phyloP scores from a whole-genome alignment of 108 stramenopile species.

The Thalassiosira profunda region DNA sequence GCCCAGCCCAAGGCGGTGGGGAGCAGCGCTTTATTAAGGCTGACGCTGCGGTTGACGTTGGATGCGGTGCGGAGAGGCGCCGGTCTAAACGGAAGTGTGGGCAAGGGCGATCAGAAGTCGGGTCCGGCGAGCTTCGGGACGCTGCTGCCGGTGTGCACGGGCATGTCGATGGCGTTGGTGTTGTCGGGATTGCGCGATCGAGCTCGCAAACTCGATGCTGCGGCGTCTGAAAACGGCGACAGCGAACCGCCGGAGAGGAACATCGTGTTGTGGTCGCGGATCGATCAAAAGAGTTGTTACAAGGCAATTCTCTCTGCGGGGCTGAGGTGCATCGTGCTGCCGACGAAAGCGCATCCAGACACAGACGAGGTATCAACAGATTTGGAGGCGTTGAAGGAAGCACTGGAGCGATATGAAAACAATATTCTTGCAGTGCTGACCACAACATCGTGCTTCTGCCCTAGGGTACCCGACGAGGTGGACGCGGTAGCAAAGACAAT shows the following conservation, averaged over 20 bases:
- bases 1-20: slow-evolving; percentile 99
- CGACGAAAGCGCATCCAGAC: slow-evolving; percentile 55
- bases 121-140: slow-evolving; percentile 78
- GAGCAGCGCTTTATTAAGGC: slow-evolving; percentile 86
- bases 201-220: slow-evolving; percentile 21
- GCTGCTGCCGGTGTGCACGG: slow-evolving; percentile 94
- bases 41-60: slow-evolving; percentile 77
- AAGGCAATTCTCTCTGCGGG: slow-evolving; percentile 96
- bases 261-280: slow-evolving; percentile 92
- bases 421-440: slow-evolving; percentile 91
- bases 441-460: slow-evolving; percentile 99
- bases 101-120: slow-evolving; percentile 31
- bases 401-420: slow-evolving; percentile 52
- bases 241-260: slow-evolving; percentile 31
- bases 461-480: slow-evolving; percentile 95
- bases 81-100: slow-evolving; percentile 63
- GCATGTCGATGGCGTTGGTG: slow-evolving; percentile 90
- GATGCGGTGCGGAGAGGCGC: slow-evolving; percentile 93
- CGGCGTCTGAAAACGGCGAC: slow-evolving; percentile 3
- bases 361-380: slow-evolving; percentile 93
- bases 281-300: slow-evolving; percentile 99
- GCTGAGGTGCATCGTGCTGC: slow-evolving; percentile 89
- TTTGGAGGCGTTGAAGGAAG: slow-evolving; percentile 75
- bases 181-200: slow-evolving; percentile 71
- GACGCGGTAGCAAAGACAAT: slow-evolving; percentile 90